These are phyloP conservation scores for Hibiscus tridactylites DNA, from an alignment of 345 rosid genomes.

Conservation along the genomic window DNA sequence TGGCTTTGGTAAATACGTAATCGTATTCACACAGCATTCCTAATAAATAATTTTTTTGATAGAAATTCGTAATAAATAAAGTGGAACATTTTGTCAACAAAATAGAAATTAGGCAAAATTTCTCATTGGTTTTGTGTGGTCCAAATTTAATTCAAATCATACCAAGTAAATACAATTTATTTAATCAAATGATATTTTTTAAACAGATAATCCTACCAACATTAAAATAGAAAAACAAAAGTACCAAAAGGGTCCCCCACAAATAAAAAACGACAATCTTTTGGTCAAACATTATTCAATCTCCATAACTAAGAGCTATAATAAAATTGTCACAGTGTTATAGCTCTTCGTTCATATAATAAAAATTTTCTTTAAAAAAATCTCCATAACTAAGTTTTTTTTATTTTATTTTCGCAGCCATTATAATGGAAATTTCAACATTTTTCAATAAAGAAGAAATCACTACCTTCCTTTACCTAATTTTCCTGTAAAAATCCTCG, in stretches of 20 bases:
- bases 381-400: background rate
- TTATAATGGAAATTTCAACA: conserved; percentile 6
- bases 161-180: background rate
- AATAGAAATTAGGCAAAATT: background rate
- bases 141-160: background rate
- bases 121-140: too few species aligned
- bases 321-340: too few species aligned
- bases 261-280: background rate
- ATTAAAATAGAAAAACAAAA: background rate
- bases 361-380: background rate
- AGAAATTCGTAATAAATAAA: background rate
- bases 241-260: background rate
- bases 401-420: background rate
- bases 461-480: too few species aligned
- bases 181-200: background rate
- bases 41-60: background rate
- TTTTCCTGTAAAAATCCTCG: too few species aligned
- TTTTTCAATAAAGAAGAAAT: too few species aligned
- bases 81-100: background rate
- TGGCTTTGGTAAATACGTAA: background rate
- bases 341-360: too few species aligned
- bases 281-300: conserved; percentile 23
- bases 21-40: background rate
- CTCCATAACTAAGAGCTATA: background rate
- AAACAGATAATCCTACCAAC: background rate